phyloP scores from a whole-genome alignment of 2,329 filamentous ascomycete genomes.

The Aspergillus jensenii region DNA sequence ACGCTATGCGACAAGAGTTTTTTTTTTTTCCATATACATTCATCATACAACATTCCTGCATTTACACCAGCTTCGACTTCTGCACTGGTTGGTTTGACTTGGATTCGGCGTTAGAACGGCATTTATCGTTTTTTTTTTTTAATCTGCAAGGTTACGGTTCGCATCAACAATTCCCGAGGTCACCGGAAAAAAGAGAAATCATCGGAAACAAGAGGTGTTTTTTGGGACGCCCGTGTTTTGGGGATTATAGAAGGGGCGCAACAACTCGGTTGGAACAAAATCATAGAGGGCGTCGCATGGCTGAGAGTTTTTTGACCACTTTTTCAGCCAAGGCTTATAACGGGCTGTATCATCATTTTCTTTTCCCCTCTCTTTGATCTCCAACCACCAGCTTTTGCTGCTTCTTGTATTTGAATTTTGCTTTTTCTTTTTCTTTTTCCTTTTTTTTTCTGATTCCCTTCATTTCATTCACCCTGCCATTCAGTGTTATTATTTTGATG shows the following conservation, averaged over 20 bases:
- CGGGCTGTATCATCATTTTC: constrained; percentile 23
- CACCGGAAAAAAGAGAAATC: not conserved
- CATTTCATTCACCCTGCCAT: constrained; percentile 22
- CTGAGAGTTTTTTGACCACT: not conserved
- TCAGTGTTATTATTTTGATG: constrained; percentile 30
- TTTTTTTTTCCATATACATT: constrained; percentile 26
- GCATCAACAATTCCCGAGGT: constrained; percentile 10
- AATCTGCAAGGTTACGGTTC: constrained; percentile 20
- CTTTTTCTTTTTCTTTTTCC: constrained; percentile 12
- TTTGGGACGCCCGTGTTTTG: not conserved
- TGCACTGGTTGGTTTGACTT: constrained; percentile 25
- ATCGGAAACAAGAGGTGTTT: not conserved
- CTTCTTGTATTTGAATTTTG: not conserved
- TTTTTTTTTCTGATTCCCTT: constrained; percentile 28
- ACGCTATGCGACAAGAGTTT: constrained; percentile 42
- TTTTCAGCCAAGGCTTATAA: constrained; percentile 18
- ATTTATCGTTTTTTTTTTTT: constrained; percentile 7
- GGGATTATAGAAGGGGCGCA: constrained; percentile 8
- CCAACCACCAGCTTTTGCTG: not conserved
- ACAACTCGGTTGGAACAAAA: constrained; percentile 19
- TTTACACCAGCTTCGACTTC: constrained; percentile 22
- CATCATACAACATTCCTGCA: constrained; percentile 21
- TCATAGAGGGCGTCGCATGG: constrained; percentile 23
- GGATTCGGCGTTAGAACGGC: constrained; percentile 34
- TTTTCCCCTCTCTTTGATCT: constrained; percentile 8